Percentiles rank a stretch among this genome's conserved stretches.
These are phyloP conservation scores for Podaxis sp. DNA, from an alignment of 768 basidiomycete species.

Conservation along the genomic window DNA sequence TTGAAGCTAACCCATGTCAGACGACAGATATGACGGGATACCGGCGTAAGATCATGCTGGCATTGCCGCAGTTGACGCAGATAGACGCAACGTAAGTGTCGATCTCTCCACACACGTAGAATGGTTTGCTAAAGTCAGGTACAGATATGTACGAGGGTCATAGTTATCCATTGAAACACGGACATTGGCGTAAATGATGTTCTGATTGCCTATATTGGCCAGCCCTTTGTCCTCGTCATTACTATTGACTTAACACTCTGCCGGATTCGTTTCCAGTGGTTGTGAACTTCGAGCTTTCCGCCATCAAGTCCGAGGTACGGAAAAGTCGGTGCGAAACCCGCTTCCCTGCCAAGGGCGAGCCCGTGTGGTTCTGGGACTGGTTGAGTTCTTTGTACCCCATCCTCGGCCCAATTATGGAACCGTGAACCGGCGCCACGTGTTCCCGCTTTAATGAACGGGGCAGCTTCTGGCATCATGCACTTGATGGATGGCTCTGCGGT, in stretches of 20 bases:
- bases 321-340: background rate
- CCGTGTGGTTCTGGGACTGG: background rate
- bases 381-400: background rate
- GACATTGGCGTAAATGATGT: background rate
- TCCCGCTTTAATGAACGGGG: background rate
- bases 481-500: background rate
- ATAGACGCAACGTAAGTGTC: conserved; percentile 90
- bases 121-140: background rate
- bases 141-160: conserved; percentile 11
- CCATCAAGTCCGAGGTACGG: background rate
- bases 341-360: background rate
- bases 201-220: background rate
- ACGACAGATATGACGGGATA: conserved; percentile 72
- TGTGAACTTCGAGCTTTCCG: background rate
- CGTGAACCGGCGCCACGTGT: background rate
- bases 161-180: background rate
- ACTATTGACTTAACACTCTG: background rate
- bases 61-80: conserved; percentile 86
- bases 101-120: background rate
- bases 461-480: background rate
- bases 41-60: conserved; percentile 85
- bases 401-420: background rate
- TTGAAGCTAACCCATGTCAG: conserved; percentile 95
- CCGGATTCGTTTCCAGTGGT: background rate
- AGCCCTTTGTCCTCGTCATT: background rate